Conservation (phyloP, 495 filamentous ascomycete genomes). For the Trichocladium uniseriatum region DNA sequence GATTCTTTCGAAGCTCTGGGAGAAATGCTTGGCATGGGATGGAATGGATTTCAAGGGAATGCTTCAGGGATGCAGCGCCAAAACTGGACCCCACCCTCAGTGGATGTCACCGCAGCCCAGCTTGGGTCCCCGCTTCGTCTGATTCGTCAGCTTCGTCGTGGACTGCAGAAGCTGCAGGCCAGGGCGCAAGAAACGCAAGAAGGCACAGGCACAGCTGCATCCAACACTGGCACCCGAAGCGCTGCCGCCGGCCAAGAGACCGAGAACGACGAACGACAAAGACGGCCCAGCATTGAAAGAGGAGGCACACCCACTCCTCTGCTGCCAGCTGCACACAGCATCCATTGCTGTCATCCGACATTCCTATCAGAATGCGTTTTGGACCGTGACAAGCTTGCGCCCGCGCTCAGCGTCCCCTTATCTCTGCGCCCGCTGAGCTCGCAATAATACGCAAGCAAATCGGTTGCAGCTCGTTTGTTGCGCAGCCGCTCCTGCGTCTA, state of each 20-base stretch:
- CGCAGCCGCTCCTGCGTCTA: too few relatives aligned
- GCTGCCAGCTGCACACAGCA: too few relatives aligned
- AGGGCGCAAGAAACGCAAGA: background rate
- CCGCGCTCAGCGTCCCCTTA: background rate
- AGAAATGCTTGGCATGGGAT: too few relatives aligned
- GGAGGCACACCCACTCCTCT: background rate
- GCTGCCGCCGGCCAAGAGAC: conserved; percentile 3
- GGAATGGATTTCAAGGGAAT: too few relatives aligned
- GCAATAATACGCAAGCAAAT: too few relatives aligned
- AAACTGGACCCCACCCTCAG: too few relatives aligned
- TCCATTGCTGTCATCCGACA: background rate
- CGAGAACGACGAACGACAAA: conserved; percentile 1
- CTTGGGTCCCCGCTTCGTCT: conserved; percentile 1
- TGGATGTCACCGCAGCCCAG: background rate
- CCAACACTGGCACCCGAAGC: conserved; percentile 4
- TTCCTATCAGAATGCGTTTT: conserved; percentile 7
- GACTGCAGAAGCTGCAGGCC: conserved; percentile 2
- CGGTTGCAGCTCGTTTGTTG: too few relatives aligned
- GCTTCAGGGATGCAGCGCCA: too few relatives aligned
- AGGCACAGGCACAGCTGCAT: background rate
- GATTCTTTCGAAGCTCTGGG: too few relatives aligned
- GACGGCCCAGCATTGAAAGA: conserved; percentile 24
- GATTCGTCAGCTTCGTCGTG: conserved; percentile 8
- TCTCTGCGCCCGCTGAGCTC: background rate
- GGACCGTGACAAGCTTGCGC: conserved; percentile 3